Conservation (phyloP, 495 filamentous ascomycete species). For the Pseudomonodictys pantanalensis region DNA sequence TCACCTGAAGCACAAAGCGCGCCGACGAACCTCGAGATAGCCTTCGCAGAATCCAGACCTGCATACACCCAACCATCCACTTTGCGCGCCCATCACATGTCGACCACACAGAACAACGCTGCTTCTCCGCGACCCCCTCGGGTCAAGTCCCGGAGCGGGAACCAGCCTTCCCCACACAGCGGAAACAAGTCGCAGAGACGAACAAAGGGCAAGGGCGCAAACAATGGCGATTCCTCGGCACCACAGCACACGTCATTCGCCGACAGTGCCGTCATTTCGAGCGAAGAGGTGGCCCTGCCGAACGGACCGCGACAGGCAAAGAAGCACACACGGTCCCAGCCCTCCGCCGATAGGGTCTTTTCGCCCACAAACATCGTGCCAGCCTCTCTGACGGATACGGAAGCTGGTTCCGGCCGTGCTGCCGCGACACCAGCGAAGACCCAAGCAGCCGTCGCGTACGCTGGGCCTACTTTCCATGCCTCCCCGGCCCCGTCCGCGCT, state of each 20-base stretch:
- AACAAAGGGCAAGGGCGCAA: conserved; percentile 20
- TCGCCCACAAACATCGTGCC: conserved; percentile 7
- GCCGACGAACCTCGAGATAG: conserved; percentile 28
- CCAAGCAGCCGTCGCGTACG: conserved; percentile 68
- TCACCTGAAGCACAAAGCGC: not conserved
- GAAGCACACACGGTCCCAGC: conserved; percentile 20
- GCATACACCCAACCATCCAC: not conserved
- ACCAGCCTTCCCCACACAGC: not conserved
- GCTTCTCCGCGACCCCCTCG: conserved; percentile 22
- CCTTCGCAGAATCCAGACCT: not conserved
- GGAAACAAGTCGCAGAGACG: conserved; percentile 10
- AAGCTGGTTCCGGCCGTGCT: not conserved
- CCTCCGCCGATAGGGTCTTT: conserved; percentile 18
- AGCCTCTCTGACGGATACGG: conserved; percentile 22
- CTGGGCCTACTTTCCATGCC: conserved; percentile 91
- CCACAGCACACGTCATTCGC: conserved; percentile 1
- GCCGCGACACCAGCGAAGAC: conserved; percentile 23
- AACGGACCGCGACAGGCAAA: conserved; percentile 14
- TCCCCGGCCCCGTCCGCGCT: conserved; percentile 92
- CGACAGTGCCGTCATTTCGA: conserved; percentile 21
- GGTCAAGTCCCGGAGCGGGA: conserved; percentile 31
- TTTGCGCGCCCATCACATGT: conserved; percentile 13
- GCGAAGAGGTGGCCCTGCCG: conserved; percentile 18
- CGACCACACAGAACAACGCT: conserved; percentile 13
- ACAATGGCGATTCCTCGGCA: conserved; percentile 3